Base-by-base conservation (phyloP, 768 basidiomycete species). In the Rhodotorula diobovata region DNA sequence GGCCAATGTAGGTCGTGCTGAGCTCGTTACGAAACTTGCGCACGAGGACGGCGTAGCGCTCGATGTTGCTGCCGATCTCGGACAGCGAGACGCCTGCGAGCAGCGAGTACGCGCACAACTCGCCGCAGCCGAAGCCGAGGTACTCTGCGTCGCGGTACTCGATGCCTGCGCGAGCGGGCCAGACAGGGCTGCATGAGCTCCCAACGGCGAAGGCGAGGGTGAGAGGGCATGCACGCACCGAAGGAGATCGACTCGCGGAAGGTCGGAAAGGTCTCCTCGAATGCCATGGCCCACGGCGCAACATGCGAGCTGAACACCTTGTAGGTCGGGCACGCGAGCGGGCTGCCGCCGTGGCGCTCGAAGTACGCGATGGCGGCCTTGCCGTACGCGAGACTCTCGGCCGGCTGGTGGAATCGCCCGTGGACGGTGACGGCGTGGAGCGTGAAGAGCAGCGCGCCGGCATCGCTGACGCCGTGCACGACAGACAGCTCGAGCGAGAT, bases 21-120 rank as follows among this genome's bases (percentile, higher is more conserved):
- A 74, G 63, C 59, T 74, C 73, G 63, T 74, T 46, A 15, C 73
- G 68, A 57, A 70, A 74, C 48, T 74, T 70, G 43, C 73, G 68
- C 7, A 74, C 73, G 41, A 67, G 63, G 37, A 74, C 65, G 3
- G 66, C 65, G 66, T 67, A 74, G 3, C 68, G 73, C 43, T 74
- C 73, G 32, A 74, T 18, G 32, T 74, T 50, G 53, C 20, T 57
- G 14, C 65, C 66, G 23, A 74, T 53, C 18, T 70, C 66, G 34
- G 48, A 15, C 4, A 74, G 63, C 5, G 39, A 41, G 9, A 67
- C 62, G 34, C 73, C 65, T 0, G 56, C 55, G 6, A 65, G 64
- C 25, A 65, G 28, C 21, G 55, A 58, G 56, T 56, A 62, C 43
- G 43, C 35, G 54, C 72, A 70, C 8, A 64, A 51, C 59, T 70